Evolutionary conservation across 1,139 yeast genomes (phyloP).

Genomic region (Kodamaea sp.): DNA sequence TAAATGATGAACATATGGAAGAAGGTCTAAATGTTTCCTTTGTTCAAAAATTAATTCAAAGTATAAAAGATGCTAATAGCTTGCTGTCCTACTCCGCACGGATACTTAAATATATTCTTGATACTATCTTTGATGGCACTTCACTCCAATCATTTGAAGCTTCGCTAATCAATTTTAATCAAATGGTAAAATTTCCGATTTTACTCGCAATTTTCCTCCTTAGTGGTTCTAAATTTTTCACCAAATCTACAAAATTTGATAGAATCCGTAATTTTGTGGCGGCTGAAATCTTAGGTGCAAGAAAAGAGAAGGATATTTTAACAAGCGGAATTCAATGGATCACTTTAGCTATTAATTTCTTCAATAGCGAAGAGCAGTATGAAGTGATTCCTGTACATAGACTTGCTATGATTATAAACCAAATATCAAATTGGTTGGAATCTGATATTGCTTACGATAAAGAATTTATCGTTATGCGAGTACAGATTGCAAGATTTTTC

Average conservation of each 20-base stretch:
- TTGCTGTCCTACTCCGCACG: conserved; percentile 27
- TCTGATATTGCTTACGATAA: conserved; percentile 59
- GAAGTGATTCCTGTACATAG: conserved; percentile 55
- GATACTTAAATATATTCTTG: conserved; percentile 21
- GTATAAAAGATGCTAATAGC: conserved; percentile 1
- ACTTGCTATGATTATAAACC: conserved; percentile 54
- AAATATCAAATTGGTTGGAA: conserved; percentile 55
- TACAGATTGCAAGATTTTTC: conserved; percentile 50
- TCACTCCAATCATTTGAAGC: conserved; percentile 25
- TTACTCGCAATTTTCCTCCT: conserved; percentile 37
- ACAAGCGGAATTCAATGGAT: conserved; percentile 44
- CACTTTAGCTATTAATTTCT: conserved; percentile 47
- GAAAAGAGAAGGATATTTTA: conserved; percentile 34
- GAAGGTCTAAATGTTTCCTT: conserved; percentile 4
- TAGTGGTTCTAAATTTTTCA: conserved; percentile 33
- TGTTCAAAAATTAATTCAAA: no score
- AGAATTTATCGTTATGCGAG: conserved; percentile 48
- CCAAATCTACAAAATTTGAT: conserved; percentile 34
- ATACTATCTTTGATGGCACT: conserved; percentile 26
- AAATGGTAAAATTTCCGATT: conserved; percentile 31
- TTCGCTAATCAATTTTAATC: conserved; percentile 27
- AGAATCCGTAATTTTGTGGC: conserved; percentile 59
- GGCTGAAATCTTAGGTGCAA: conserved; percentile 61
- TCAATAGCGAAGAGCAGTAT: conserved; percentile 31
- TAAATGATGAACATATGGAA: conserved; percentile 1